These are phyloP conservation scores for Euphorbia lathyris DNA, from an alignment of 345 rosid species.

Conservation along the genomic window DNA sequence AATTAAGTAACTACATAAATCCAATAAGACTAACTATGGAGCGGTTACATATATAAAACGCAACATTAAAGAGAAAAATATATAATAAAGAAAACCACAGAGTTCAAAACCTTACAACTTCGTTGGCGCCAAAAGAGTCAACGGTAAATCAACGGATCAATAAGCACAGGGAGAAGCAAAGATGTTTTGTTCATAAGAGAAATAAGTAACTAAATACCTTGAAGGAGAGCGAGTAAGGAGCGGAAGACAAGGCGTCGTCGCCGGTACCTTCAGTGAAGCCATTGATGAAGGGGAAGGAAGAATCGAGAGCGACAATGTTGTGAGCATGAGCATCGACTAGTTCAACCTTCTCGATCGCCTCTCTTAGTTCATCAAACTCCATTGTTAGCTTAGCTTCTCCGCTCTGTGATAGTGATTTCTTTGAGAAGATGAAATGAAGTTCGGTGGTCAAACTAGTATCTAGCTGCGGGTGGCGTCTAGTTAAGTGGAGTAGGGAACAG, in stretches of 20 bases:
- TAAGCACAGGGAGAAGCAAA: neutral
- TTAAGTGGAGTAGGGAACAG: no score
- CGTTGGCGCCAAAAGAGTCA: no score
- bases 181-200: no score
- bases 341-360: conserved; percentile 48
- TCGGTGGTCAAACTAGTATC: no score
- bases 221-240: conserved; percentile 71
- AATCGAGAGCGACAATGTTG: conserved; percentile 68
- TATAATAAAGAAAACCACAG: no score
- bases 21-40: neutral
- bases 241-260: conserved; percentile 62
- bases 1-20: neutral
- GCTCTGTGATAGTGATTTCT: no score
- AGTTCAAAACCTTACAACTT: no score
- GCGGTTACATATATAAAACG: neutral
- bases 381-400: conserved; percentile 19
- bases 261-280: conserved; percentile 75
- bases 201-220: conserved; percentile 40
- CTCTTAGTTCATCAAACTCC: conserved; percentile 56
- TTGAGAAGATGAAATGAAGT: no score
- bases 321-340: conserved; percentile 84
- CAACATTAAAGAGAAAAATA: neutral
- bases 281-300: conserved; percentile 62
- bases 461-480: no score
- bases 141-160: neutral